These are phyloP conservation scores for Mycena galericulata DNA, from an alignment of 768 basidiomycete genomes.

Conservation along the genomic window DNA sequence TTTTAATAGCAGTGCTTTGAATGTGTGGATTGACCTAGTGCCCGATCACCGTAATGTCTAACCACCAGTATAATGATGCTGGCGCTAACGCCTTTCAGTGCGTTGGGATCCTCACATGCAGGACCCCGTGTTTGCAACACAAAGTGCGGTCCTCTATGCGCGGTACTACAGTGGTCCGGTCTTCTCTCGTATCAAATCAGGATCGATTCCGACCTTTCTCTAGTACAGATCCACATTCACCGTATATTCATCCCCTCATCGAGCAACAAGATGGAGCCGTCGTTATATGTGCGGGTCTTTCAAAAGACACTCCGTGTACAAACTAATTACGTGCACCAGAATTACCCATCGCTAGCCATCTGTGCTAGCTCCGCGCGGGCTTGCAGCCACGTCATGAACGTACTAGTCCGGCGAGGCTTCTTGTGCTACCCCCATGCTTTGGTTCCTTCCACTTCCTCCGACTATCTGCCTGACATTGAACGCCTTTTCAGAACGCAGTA, in stretches of 20 bases:
- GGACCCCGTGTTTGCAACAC: conserved; percentile 31
- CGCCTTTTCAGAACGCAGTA: too few species aligned
- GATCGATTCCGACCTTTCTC: neutral
- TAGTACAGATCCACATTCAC: conserved; percentile 69
- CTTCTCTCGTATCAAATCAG: neutral
- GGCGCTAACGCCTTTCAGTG: conserved; percentile 39
- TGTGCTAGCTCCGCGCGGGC: conserved; percentile 80
- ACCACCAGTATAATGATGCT: neutral
- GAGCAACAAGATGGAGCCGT: conserved; percentile 31
- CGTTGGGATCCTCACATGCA: conserved; percentile 42
- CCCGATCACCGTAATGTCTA: neutral
- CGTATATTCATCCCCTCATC: conserved; percentile 73
- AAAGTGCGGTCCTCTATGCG: conserved; percentile 35
- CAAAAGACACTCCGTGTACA: neutral
- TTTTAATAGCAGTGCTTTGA: too few species aligned
- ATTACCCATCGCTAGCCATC: conserved; percentile 71
- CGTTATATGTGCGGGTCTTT: neutral
- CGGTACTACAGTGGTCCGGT: conserved; percentile 35
- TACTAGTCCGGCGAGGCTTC: conserved; percentile 22
- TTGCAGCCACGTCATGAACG: conserved; percentile 69
- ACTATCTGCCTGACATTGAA: too few species aligned
- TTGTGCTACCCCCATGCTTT: conserved; percentile 19
- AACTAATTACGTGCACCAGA: conserved; percentile 23
- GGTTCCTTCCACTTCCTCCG: neutral
- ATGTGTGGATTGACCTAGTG: too few species aligned